Base-by-base conservation (phyloP, 2,329 filamentous ascomycete genomes). In the Claviceps sp. region DNA sequence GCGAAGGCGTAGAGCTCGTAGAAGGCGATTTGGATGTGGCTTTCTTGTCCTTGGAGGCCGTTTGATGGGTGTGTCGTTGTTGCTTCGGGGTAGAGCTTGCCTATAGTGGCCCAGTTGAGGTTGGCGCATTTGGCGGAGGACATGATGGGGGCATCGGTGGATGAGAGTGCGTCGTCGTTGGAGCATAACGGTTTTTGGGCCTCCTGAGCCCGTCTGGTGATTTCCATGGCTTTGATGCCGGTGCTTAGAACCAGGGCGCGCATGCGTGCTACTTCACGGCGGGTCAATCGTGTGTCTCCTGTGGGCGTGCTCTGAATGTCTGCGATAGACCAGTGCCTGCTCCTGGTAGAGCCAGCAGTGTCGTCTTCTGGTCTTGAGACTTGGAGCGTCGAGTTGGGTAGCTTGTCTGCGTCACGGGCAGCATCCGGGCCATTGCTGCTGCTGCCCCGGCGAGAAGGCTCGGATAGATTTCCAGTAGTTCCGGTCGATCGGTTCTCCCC, bases 221-320 rank as follows among this genome's bases (percentile, higher is more conserved):
- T 86, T 62, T 93, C 87, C 61, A 82, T 82, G 0, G 91, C 90
- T 68, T 94, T 95, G 62, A 96, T 83, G n/a, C 89, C 90, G 0
- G 88, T 88, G 56, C 84, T 86, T 22, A 95, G 73, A 42, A 95
- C 78, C 8, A 94, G 73, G 0, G 88, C 79, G 53, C 82, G 78
- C 2, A 90, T 76, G n/a, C 88, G 82, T 16, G 86, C 85, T 50
- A 95, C 77, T 59, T 96, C 91, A n/a, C 79, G 79, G 59, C 77
- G 81, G 9, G 76, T 82, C 34, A 86, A 57, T 24, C 59, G 60
- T 18, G 57, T 54, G 37, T 64, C 68, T 18, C 69, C 66, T 5
- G 64, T 62, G 4, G 67, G 62, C 3, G 63, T 58, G 34, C 60
- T 65, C 50, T 68, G 42, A 44, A 44, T 69, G 50, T 76, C 70